phyloP scores from a whole-genome alignment of 2,329 filamentous ascomycete species.

The Thielaviopsis populi region DNA sequence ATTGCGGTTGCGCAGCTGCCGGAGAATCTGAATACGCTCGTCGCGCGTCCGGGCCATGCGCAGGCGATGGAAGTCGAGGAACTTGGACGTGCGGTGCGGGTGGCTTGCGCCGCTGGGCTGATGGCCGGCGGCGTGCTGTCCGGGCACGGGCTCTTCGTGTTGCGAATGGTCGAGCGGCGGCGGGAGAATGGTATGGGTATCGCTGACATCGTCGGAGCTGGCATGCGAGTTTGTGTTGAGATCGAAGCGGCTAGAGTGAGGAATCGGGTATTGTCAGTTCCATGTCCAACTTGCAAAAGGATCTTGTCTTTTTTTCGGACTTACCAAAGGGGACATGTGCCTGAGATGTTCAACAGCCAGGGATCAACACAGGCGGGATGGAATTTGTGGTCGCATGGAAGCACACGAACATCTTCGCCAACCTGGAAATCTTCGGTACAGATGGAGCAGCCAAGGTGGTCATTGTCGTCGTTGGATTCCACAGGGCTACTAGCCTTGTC shows the following conservation, averaged over 20 bases:
- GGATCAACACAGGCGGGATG: slow-evolving; percentile 54
- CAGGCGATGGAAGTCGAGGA: slow-evolving; percentile 42
- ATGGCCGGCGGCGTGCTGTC: slow-evolving; percentile 26
- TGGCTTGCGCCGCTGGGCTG: neutral
- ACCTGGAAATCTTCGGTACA: slow-evolving; percentile 54
- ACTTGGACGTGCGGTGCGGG: slow-evolving; percentile 30
- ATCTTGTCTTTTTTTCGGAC: slow-evolving; percentile 21
- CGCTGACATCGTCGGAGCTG: slow-evolving; percentile 16
- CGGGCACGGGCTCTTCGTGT: slow-evolving; percentile 22
- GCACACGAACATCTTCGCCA: slow-evolving; percentile 51
- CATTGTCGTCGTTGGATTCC: slow-evolving; percentile 21
- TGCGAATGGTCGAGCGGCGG: slow-evolving; percentile 31
- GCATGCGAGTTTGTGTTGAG: slow-evolving; percentile 24
- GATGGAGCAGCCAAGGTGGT: slow-evolving; percentile 46
- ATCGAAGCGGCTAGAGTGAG: slow-evolving; percentile 35
- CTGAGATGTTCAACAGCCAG: slow-evolving; percentile 54
- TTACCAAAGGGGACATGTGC: slow-evolving; percentile 55
- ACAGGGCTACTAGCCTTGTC: neutral
- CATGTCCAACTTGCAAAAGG: neutral
- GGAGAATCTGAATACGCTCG: slow-evolving; percentile 46
- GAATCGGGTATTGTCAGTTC: slow-evolving; percentile 1
- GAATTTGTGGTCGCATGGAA: slow-evolving; percentile 54
- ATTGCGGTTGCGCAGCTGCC: slow-evolving; percentile 27
- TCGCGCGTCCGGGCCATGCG: slow-evolving; percentile 41
- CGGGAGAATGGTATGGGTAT: slow-evolving; percentile 21